Conservation (phyloP, 176 grass and related monocot genomes). For the Juncus effusus region DNA sequence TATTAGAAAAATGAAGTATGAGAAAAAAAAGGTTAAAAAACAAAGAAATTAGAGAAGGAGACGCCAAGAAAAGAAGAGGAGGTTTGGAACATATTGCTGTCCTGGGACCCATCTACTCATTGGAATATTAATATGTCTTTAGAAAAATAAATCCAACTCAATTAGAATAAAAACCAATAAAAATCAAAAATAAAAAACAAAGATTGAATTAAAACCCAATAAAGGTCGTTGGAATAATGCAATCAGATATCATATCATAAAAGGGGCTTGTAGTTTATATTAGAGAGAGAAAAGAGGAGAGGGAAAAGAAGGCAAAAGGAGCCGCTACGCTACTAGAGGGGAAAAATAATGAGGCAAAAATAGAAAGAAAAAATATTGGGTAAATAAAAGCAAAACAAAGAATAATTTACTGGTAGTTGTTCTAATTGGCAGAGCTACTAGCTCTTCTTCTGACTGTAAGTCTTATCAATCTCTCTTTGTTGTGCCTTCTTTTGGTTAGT, state of each 20-base stretch:
- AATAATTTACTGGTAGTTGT: background rate
- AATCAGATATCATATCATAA: conserved; percentile 26
- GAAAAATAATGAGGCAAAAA: background rate
- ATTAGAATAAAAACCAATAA: conserved; percentile 14
- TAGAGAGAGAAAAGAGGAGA: conserved; percentile 9
- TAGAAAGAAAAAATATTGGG: background rate
- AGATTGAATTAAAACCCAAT: conserved; percentile 1
- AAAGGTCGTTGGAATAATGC: conserved; percentile 27
- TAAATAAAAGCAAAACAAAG: background rate
- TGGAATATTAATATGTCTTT: conserved; percentile 10
- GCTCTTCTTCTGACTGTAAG: conserved; percentile 25
- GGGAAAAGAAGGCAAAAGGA: conserved; percentile 1
- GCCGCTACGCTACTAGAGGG: conserved; percentile 7
- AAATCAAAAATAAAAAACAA: background rate
- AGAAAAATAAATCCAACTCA: conserved; percentile 25
- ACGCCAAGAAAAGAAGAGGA: conserved; percentile 18
- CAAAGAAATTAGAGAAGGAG: background rate
- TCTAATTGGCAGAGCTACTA: conserved; percentile 5
- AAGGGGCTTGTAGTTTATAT: background rate
- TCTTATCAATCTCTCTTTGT: conserved; percentile 10
- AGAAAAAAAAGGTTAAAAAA: background rate
- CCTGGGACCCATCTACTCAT: conserved; percentile 35
- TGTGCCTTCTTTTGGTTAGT: background rate
- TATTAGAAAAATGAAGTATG: background rate
- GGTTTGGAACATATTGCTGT: conserved; percentile 7